Evolutionary conservation across 2,329 filamentous ascomycete species (phyloP).

Genomic region (Thermoascus crustaceus): DNA sequence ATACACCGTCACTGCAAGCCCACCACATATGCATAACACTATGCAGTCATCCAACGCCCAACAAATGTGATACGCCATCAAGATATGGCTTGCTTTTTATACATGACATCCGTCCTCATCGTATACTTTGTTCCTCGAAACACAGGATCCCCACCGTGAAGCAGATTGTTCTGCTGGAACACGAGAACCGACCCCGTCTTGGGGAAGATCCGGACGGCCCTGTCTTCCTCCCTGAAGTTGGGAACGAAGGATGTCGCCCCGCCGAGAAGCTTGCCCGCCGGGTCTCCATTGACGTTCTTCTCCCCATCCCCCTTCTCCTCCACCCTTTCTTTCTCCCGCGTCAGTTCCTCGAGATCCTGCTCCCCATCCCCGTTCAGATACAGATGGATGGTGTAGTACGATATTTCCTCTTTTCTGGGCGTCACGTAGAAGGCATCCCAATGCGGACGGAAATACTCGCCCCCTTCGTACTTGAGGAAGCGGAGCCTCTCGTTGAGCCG

Average conservation of each 20-base stretch:
- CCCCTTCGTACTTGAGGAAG: conserved; percentile 63
- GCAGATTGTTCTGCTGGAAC: conserved; percentile 47
- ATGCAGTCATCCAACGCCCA: no score
- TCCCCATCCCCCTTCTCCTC: conserved; percentile 11
- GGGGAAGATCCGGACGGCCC: conserved; percentile 40
- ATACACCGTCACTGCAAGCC: no score
- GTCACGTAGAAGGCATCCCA: conserved; percentile 59
- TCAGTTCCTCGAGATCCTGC: conserved; percentile 23
- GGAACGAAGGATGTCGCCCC: conserved; percentile 48
- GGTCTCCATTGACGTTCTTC: conserved; percentile 13
- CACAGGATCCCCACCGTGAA: conserved; percentile 50
- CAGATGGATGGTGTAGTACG: conserved; percentile 50
- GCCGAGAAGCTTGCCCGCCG: conserved; percentile 32
- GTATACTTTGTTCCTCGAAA: conserved; percentile 47
- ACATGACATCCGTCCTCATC: conserved; percentile 51
- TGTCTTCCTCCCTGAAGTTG: conserved; percentile 17
- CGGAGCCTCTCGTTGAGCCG: conserved; percentile 65
- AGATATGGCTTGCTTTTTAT: conserved; percentile 20
- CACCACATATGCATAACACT: no score
- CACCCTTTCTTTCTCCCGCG: conserved; percentile 8
- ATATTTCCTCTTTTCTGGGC: conserved; percentile 42
- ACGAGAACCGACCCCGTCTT: conserved; percentile 46
- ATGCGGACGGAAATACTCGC: conserved; percentile 68
- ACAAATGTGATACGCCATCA: not conserved
- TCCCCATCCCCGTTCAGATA: conserved; percentile 44